Conservation (phyloP, 768 basidiomycete genomes). For the Strobilomyces confusus region DNA sequence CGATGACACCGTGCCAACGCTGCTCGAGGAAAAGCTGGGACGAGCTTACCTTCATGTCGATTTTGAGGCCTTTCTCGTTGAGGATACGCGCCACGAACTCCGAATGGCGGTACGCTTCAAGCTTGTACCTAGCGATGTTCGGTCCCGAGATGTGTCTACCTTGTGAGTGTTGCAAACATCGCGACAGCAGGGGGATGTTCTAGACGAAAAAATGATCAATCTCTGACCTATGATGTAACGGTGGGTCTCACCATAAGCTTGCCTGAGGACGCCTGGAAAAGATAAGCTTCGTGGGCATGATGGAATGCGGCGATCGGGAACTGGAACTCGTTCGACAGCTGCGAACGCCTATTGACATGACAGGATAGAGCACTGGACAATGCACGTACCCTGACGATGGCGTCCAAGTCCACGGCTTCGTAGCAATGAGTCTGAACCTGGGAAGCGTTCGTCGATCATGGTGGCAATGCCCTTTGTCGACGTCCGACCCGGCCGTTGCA, state of each 20-base stretch:
- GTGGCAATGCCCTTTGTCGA: no score
- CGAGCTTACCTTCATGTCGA: slow-evolving; percentile 46
- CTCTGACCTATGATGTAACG: not conserved
- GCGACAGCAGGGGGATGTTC: slow-evolving; percentile 62
- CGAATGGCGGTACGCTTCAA: slow-evolving; percentile 53
- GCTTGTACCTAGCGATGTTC: slow-evolving; percentile 42
- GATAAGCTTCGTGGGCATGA: slow-evolving; percentile 76
- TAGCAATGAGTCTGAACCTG: slow-evolving; percentile 50
- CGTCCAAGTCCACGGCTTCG: slow-evolving; percentile 69
- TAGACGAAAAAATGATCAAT: slow-evolving; percentile 12
- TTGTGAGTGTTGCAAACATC: slow-evolving; percentile 58
- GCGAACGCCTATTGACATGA: not conserved
- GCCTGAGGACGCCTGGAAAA: slow-evolving; percentile 73
- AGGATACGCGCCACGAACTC: slow-evolving; percentile 56
- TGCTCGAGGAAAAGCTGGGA: not conserved
- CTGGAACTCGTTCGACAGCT: slow-evolving; percentile 79
- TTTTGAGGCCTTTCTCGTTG: slow-evolving; percentile 43
- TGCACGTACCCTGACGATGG: slow-evolving; percentile 54
- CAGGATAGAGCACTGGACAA: not conserved
- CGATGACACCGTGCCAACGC: not conserved
- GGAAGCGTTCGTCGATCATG: not conserved
- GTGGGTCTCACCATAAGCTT: slow-evolving; percentile 48
- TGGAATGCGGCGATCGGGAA: slow-evolving; percentile 74
- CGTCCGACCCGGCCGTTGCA: no score
- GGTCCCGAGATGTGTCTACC: slow-evolving; percentile 27